Conservation (phyloP, 1,284 basidiomycete species). For the Trichosporon faecale region DNA sequence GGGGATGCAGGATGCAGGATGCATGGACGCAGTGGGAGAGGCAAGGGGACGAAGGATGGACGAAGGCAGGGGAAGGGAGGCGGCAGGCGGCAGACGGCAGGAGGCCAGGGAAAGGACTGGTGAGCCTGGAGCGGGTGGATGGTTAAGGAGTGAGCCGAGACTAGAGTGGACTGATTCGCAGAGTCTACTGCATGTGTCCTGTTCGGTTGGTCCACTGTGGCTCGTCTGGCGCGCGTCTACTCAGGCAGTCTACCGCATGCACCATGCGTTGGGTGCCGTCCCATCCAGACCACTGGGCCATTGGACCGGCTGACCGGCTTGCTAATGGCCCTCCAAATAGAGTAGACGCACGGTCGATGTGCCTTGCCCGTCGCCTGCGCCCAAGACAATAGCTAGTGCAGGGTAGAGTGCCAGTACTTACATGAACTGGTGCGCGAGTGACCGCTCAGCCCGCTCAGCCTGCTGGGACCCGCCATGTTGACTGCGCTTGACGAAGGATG, state of each 20-base stretch:
- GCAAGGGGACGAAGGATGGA: not conserved
- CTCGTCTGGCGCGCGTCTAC: not conserved
- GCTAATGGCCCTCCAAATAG: not conserved
- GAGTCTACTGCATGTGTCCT: too few species aligned
- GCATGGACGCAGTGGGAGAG: not conserved
- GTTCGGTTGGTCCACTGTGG: too few species aligned
- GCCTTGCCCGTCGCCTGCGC: not conserved
- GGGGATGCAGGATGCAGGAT: not conserved
- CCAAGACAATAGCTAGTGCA: not conserved
- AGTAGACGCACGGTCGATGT: conserved; percentile 6
- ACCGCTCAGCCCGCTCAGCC: conserved; percentile 6
- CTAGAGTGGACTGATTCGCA: not conserved
- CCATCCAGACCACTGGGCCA: not conserved
- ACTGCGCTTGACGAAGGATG: not conserved
- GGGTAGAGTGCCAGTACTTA: not conserved
- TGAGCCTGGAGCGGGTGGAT: not conserved
- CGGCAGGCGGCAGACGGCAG: not conserved
- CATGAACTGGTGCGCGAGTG: conserved; percentile 6
- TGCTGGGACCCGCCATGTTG: conserved; percentile 1
- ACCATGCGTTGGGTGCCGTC: not conserved
- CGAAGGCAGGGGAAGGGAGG: not conserved
- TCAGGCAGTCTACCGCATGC: not conserved
- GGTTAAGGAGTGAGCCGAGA: not conserved
- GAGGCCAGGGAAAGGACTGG: not conserved
- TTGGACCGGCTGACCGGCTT: not conserved